Evolutionary conservation across 139 green algal genomes (phyloP), one percentile per base, ranked within the genome.

Genomic region (Tetradesmus lagerheimii): DNA sequence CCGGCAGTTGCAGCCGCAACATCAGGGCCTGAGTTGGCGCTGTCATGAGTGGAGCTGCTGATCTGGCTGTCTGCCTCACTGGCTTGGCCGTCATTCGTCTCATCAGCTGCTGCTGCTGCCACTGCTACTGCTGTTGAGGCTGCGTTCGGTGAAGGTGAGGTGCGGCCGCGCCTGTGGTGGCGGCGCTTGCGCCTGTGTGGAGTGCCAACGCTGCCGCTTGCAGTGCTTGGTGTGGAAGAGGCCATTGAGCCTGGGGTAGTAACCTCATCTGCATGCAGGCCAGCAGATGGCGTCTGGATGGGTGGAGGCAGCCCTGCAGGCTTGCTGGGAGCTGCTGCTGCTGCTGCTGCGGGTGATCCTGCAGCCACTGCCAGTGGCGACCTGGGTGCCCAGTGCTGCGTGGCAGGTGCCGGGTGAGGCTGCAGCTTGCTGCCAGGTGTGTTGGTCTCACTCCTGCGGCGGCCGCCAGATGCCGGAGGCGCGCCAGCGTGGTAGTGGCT

Each of bases 31-130:
- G 74, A 84, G 34, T 74, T 74, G 12, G 16, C n/a, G 45, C 85
- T 89, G 85, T 89, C 85, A 47, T 76, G 71, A 20, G 85, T 89
- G 31, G 31, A 53, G 71, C 71, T 84, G 85, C 85, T 89, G 67
- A 83, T n/a, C 12, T 84, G 71, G 71, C 85, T 89, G 20, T 74
- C 85, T 38, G 85, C 31, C 12, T 89, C 85, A 37, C 85, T 87
- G 14, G n/a, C 75, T 11, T 80, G 64, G 35, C 57, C 83, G 29
- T 76, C 85, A 45, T 71, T 71, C 8, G 57, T 71, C 57, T 83
- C 71, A 57, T 37, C 71, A 75, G 27, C 83, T 39, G 62, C 83
- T 31, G 80, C 43, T 39, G 20, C 29, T 76, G 45, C n/a, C 8
- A 25, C 25, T 43, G 71, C 85, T 20, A 15, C n/a, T 39, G 18